Conservation (phyloP, 2,329 filamentous ascomycete species). For the Diaporthe humulicola region DNA sequence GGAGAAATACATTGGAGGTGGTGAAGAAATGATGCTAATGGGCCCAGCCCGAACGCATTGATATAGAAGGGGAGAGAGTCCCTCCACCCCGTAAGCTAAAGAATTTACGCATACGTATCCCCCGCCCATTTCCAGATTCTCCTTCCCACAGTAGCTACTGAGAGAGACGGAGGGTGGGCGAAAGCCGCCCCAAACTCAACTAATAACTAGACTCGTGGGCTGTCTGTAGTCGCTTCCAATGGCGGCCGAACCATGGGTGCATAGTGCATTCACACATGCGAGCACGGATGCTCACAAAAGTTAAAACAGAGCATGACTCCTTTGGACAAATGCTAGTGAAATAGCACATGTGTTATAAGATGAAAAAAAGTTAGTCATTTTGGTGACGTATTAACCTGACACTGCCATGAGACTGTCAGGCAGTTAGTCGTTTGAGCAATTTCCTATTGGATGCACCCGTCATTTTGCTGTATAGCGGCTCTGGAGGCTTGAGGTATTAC, state of each 20-base stretch:
- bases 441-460: not conserved
- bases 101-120: too few relatives aligned
- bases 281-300: not conserved
- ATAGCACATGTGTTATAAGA: not conserved
- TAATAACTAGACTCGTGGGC: not conserved
- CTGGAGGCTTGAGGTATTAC: too few relatives aligned
- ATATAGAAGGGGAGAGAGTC: too few relatives aligned
- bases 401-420: not conserved
- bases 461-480: too few relatives aligned
- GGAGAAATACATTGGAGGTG: not conserved
- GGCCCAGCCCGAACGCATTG: too few relatives aligned
- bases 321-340: not conserved
- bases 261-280: not conserved
- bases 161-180: not conserved
- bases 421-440: too few relatives aligned
- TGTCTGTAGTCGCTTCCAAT: not conserved
- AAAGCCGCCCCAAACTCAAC: not conserved
- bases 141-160: too few relatives aligned
- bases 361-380: not conserved
- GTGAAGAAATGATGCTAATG: too few relatives aligned
- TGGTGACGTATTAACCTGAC: not conserved
- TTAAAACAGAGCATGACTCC: not conserved
- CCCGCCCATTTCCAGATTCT: too few relatives aligned
- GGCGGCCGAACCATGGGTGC: not conserved
- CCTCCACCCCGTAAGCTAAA: too few relatives aligned